These are phyloP conservation scores for Thalassiosira allenii DNA, from an alignment of 352 stramenopile genomes.

Conservation along the genomic window DNA sequence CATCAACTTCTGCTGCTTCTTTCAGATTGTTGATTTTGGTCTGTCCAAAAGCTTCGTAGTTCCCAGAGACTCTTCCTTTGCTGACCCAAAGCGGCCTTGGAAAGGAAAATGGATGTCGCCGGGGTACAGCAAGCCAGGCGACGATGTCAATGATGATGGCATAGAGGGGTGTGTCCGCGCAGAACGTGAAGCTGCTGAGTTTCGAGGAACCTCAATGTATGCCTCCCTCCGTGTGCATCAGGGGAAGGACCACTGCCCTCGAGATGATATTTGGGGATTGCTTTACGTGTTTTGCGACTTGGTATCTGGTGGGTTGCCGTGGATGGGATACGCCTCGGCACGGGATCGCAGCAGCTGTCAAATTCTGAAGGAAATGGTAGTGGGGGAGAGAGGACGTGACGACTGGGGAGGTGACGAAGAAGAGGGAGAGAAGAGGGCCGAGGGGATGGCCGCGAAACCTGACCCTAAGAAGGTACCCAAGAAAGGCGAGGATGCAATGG, in stretches of 20 bases:
- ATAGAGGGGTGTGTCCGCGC: constrained; percentile 53
- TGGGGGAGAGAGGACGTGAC: constrained; percentile 51
- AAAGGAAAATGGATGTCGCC: constrained; percentile 59
- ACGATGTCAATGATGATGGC: constrained; percentile 1
- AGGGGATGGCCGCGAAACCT: constrained; percentile 32
- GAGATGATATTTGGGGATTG: constrained; percentile 84
- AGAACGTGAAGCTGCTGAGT: constrained; percentile 75
- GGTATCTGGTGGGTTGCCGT: constrained; percentile 77
- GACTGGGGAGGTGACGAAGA: constrained; percentile 37
- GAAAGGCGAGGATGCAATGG: constrained; percentile 53
- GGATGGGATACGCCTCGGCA: constrained; percentile 79
- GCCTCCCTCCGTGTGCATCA: constrained; percentile 79
- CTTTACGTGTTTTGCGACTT: constrained; percentile 86
- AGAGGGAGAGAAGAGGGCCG: constrained; percentile 12
- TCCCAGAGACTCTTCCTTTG: constrained; percentile 63
- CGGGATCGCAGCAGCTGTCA: constrained; percentile 72
- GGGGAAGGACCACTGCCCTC: constrained; percentile 72
- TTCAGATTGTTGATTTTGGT: constrained; percentile 85
- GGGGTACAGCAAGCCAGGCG: constrained; percentile 15
- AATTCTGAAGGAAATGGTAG: constrained; percentile 77
- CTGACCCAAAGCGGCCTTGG: constrained; percentile 66
- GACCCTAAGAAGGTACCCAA: constrained; percentile 47
- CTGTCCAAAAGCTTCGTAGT: constrained; percentile 83
- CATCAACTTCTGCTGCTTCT: too few relatives aligned
- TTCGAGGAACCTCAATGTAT: constrained; percentile 84